Percentiles rank a stretch among this genome's conserved stretches.
phyloP scores from a whole-genome alignment of 352 stramenopile species.

The Phytophthora idaei region DNA sequence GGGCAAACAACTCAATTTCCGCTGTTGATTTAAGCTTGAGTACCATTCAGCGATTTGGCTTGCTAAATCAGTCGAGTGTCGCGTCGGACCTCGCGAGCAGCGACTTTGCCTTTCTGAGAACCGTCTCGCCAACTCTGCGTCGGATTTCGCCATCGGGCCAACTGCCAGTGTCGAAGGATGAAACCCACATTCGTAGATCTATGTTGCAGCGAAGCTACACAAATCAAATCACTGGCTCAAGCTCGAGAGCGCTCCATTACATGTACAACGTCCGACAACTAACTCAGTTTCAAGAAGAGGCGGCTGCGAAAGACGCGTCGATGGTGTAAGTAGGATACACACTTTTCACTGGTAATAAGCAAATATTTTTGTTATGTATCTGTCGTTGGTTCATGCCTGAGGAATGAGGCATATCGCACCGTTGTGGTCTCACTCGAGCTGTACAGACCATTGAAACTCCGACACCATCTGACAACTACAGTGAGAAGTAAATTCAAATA shows the following conservation, averaged over 20 bases:
- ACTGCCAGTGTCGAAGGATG: background rate
- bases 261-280: constrained; percentile 24
- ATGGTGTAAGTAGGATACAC: constrained; percentile 10
- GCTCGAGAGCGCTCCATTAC: constrained; percentile 19
- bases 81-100: constrained; percentile 13
- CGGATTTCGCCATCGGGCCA: constrained; percentile 1
- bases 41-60: constrained; percentile 12
- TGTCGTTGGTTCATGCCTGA: too few species aligned
- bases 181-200: constrained; percentile 1
- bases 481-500: background rate
- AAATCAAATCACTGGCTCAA: constrained; percentile 18
- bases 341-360: background rate
- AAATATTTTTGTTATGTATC: background rate
- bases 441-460: too few species aligned
- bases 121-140: constrained; percentile 7
- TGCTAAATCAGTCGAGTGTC: constrained; percentile 12
- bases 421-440: too few species aligned
- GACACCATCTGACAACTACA: background rate
- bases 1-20: constrained; percentile 3
- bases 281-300: constrained; percentile 10
- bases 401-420: too few species aligned
- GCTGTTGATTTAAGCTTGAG: background rate
- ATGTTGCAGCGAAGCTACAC: constrained; percentile 22
- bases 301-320: background rate
- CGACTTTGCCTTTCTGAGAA: constrained; percentile 18